Percentiles rank a stretch among this genome's conserved stretches.
Evolutionary conservation across 257 asterid genomes (phyloP).

Genomic region (Przewalskia tangutica): DNA sequence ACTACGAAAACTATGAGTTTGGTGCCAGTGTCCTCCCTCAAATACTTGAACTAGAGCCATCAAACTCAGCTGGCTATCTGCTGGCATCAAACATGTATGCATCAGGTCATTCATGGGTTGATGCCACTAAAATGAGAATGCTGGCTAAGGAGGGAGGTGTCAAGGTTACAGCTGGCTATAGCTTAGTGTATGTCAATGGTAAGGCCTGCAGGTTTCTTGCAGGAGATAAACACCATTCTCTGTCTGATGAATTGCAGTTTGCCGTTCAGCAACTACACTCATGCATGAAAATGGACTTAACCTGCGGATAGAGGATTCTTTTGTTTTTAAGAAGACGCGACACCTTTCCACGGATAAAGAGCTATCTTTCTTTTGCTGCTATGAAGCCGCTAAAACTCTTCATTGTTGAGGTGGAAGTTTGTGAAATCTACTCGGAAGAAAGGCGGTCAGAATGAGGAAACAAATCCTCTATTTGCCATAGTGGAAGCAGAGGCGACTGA

Average conservation of each 20-base stretch:
- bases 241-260: constrained; percentile 20
- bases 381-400: not conserved
- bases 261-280: constrained; percentile 44
- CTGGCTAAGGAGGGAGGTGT: constrained; percentile 40
- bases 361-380: not conserved
- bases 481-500: not conserved
- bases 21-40: constrained; percentile 32
- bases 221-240: constrained; percentile 33
- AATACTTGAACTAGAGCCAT: constrained; percentile 71
- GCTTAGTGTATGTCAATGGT: constrained; percentile 49
- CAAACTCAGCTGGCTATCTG: constrained; percentile 58
- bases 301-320: not conserved
- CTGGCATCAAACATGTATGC: constrained; percentile 72
- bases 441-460: not conserved
- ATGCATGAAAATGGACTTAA: constrained; percentile 35
- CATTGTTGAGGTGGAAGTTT: not conserved
- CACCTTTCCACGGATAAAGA: not conserved
- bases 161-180: constrained; percentile 43
- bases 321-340: not conserved
- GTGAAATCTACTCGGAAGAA: not conserved
- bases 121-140: constrained; percentile 52
- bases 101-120: constrained; percentile 51
- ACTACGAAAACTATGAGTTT: constrained; percentile 30
- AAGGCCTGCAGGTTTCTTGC: constrained; percentile 41
- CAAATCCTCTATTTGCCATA: not conserved